Percentiles rank a stretch among this genome's conserved stretches.
These are phyloP conservation scores for Wilcoxina mikolae DNA, from an alignment of 495 filamentous ascomycete genomes.

Conservation along the genomic window DNA sequence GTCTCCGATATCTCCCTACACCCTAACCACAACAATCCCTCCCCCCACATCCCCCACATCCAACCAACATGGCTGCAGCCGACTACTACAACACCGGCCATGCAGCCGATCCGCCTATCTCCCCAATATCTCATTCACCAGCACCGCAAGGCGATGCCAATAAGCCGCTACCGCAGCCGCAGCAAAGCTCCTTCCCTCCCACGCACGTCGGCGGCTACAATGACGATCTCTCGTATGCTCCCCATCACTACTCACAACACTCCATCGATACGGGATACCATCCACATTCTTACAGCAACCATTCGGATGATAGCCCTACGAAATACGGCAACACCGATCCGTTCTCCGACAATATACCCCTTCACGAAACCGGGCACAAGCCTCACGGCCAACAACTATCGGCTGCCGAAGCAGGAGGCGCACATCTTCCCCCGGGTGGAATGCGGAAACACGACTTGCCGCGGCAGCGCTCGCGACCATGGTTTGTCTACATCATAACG, in stretches of 20 bases:
- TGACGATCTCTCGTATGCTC: constrained; percentile 21
- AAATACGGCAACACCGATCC: constrained; percentile 28
- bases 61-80: constrained; percentile 67
- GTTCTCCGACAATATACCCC: constrained; percentile 40
- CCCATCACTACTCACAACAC: constrained; percentile 19
- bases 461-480: constrained; percentile 36
- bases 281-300: constrained; percentile 23
- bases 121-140: constrained; percentile 16
- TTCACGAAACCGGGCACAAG: constrained; percentile 29
- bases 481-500: constrained; percentile 70
- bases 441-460: constrained; percentile 21
- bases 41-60: background rate
- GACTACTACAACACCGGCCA: constrained; percentile 56
- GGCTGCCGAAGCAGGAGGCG: constrained; percentile 27
- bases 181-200: constrained; percentile 20
- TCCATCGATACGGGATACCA: constrained; percentile 26
- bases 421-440: constrained; percentile 32
- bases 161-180: constrained; percentile 17
- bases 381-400: constrained; percentile 30
- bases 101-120: constrained; percentile 32
- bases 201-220: constrained; percentile 27
- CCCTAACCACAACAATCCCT: too few species aligned
- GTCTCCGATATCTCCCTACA: too few species aligned
- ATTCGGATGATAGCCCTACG: constrained; percentile 13
- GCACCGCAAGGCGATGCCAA: constrained; percentile 5